Evolutionary conservation across 768 basidiomycete genomes (phyloP).

Genomic region (Russula brevipes): DNA sequence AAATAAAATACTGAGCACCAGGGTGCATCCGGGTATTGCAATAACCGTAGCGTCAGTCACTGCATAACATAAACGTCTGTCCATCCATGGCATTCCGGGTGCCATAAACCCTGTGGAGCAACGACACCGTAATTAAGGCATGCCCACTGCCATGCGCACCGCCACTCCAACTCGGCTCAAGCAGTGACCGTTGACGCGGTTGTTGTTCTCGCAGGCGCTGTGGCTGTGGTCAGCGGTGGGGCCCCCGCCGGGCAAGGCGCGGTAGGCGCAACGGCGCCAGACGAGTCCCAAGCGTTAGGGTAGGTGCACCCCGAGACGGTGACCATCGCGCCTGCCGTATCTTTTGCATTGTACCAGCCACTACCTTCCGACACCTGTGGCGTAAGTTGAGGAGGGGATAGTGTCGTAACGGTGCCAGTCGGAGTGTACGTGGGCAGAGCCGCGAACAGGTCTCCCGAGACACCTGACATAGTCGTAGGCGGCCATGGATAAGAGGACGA

Average conservation of each 20-base stretch:
- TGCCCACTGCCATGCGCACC: background rate
- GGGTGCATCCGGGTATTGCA: too few relatives aligned
- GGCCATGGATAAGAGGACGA: constrained; percentile 50
- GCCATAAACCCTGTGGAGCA: background rate
- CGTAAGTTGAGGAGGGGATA: constrained; percentile 53
- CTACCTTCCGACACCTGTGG: constrained; percentile 37
- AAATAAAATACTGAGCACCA: too few relatives aligned
- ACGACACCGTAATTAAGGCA: background rate
- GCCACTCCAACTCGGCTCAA: background rate
- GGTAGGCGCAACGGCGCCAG: constrained; percentile 22
- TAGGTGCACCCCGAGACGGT: constrained; percentile 61
- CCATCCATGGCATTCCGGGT: background rate
- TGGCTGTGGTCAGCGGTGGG: background rate
- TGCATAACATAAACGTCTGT: background rate
- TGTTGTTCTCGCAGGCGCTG: too few relatives aligned
- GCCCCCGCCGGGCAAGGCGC: constrained; percentile 15
- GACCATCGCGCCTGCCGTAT: constrained; percentile 51
- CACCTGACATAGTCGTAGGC: constrained; percentile 45
- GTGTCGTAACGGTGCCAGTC: constrained; percentile 51
- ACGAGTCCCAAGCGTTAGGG: constrained; percentile 48
- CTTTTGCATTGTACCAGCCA: constrained; percentile 55
- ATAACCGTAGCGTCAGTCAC: background rate
- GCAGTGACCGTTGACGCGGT: background rate
- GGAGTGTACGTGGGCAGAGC: constrained; percentile 57
- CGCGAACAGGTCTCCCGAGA: constrained; percentile 34